Percentiles rank a stretch among this genome's conserved stretches.
Conservation (phyloP, 768 basidiomycete genomes). For the Trametes sanguinea region DNA sequence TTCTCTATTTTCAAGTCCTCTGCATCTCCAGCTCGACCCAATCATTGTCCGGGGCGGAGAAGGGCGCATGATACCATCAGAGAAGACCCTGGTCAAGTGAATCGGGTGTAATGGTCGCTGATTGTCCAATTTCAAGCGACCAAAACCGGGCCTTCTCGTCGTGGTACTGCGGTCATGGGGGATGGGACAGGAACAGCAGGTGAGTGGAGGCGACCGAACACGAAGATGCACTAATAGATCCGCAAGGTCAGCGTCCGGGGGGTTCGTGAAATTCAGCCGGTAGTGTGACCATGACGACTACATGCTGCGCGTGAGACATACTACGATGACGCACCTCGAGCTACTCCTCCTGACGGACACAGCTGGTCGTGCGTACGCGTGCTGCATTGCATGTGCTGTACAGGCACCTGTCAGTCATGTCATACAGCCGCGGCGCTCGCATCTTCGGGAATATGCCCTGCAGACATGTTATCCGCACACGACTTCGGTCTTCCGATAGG, state of each 20-base stretch:
- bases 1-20: too few species aligned
- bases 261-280: neutral
- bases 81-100: neutral
- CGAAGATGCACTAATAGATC: neutral
- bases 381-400: neutral
- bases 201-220: slow-evolving; percentile 4
- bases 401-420: neutral
- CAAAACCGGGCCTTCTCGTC: neutral
- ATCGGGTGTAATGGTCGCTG: neutral
- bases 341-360: neutral
- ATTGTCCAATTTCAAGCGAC: neutral
- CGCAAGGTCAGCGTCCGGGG: neutral
- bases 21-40: neutral
- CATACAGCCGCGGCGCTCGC: neutral
- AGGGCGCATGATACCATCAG: neutral
- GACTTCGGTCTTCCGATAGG: neutral
- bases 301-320: slow-evolving; percentile 5
- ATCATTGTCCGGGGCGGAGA: neutral
- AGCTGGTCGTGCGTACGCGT: neutral
- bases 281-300: slow-evolving; percentile 16
- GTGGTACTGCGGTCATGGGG: slow-evolving; percentile 11
- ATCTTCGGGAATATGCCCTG: neutral
- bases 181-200: neutral
- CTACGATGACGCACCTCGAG: slow-evolving; percentile 1
- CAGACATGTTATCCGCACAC: neutral